Evolutionary conservation across 2,329 filamentous ascomycete species (phyloP).

Genomic region (Tolypocladium tropicale): DNA sequence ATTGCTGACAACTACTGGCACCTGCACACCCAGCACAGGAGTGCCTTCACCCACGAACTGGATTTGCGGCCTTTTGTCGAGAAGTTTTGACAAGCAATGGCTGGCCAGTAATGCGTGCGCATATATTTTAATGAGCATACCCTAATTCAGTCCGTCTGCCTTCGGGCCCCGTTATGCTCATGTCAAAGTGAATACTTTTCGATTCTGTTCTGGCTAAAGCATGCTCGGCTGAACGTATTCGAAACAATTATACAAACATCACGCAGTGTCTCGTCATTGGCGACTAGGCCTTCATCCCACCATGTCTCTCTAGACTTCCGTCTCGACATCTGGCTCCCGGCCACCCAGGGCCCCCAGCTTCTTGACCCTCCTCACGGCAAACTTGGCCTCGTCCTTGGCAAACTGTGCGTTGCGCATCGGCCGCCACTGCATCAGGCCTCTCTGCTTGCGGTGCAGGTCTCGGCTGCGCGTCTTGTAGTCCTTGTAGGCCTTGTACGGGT

Average conservation of each 20-base stretch:
- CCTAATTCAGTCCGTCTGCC: no score
- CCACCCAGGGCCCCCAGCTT: constrained; percentile 70
- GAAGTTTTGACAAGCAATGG: constrained; percentile 53
- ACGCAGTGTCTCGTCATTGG: not conserved
- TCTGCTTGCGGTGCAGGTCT: constrained; percentile 73
- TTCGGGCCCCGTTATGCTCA: no score
- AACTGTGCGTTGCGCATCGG: constrained; percentile 80
- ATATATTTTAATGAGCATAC: no score
- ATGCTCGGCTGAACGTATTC: no score
- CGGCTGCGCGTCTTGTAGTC: constrained; percentile 59
- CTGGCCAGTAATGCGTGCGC: no score
- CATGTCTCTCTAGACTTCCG: constrained; percentile 43
- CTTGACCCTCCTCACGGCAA: constrained; percentile 64
- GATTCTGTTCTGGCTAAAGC: no score
- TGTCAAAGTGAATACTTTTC: no score
- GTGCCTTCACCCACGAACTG: constrained; percentile 72
- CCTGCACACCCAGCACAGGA: constrained; percentile 69
- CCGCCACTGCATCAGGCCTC: constrained; percentile 91
- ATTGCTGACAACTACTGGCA: constrained; percentile 85
- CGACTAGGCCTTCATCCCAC: no score
- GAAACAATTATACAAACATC: not conserved
- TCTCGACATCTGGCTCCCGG: constrained; percentile 81
- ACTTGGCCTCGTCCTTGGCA: constrained; percentile 78
- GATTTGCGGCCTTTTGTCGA: constrained; percentile 74
- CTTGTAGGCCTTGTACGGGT: constrained; percentile 47